phyloP scores from a whole-genome alignment of 75 land plant species.

The Chamaecyparis obtusa region DNA sequence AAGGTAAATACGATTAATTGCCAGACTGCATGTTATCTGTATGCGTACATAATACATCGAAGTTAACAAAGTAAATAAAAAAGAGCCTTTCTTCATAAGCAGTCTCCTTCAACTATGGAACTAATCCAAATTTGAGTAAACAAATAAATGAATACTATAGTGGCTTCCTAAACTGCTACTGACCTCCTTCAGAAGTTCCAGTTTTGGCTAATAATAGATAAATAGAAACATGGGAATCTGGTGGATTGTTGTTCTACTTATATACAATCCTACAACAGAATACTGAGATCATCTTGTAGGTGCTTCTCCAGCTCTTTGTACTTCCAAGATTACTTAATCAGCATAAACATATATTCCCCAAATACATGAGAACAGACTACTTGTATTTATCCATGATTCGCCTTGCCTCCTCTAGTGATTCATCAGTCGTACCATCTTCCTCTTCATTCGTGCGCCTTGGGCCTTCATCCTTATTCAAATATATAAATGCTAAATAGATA shows the following conservation, averaged over 20 bases:
- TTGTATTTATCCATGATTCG: conserved; percentile 89
- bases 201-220: not conserved
- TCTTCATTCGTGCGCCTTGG: conserved; percentile 31
- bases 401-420: conserved; percentile 72
- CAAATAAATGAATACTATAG: not conserved
- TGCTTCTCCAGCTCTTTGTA: not conserved
- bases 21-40: not conserved
- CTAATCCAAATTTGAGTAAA: not conserved
- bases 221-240: not conserved
- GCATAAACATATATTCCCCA: not conserved
- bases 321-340: not conserved
- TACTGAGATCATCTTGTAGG: not conserved
- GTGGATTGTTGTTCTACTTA: not conserved
- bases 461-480: conserved; percentile 59
- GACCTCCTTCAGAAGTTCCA: not conserved
- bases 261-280: not conserved
- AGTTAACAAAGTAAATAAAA: not conserved
- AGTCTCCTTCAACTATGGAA: not conserved
- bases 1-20: not conserved
- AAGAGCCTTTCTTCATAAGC: not conserved
- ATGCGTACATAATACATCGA: not conserved
- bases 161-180: not conserved
- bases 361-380: conserved; percentile 14
- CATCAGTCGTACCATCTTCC: conserved; percentile 31
- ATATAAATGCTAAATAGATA: conserved; percentile 58